A percentile compares a stretch with the other conserved stretches of the same genome.
Evolutionary conservation across 768 basidiomycete species (phyloP).

Genomic region (Flagelloscypha sp.): DNA sequence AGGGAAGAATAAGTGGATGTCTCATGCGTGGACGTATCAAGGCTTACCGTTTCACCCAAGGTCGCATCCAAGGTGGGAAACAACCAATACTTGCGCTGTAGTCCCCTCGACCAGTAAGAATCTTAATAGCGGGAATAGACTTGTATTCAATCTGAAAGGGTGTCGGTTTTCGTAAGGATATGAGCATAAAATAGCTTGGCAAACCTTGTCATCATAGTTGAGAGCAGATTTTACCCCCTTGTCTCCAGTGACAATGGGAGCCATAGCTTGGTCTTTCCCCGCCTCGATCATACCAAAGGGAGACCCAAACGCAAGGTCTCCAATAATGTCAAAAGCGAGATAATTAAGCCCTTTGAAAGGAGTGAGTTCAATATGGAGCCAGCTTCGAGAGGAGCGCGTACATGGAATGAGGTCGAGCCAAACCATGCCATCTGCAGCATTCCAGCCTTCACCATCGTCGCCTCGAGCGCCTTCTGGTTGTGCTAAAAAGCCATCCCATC

Average conservation of each 20-base stretch:
- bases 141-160: slow-evolving; percentile 26
- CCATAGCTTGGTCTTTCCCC: slow-evolving; percentile 42
- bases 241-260: slow-evolving; percentile 30
- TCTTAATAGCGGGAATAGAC: slow-evolving; percentile 53
- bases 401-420: slow-evolving; percentile 47
- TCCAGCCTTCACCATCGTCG: slow-evolving; percentile 31
- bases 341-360: slow-evolving; percentile 13
- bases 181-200: too few relatives aligned
- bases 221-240: too few relatives aligned
- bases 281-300: slow-evolving; percentile 56
- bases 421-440: slow-evolving; percentile 29
- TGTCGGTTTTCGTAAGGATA: slow-evolving; percentile 24
- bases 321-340: slow-evolving; percentile 60
- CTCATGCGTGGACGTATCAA: slow-evolving; percentile 6
- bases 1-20: slow-evolving; percentile 8
- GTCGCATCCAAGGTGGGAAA: slow-evolving; percentile 1
- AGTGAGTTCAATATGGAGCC: too few relatives aligned
- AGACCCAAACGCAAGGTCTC: slow-evolving; percentile 49
- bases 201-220: too few relatives aligned
- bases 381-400: too few relatives aligned
- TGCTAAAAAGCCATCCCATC: slow-evolving; percentile 44
- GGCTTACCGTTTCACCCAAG: slow-evolving; percentile 2
- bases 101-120: slow-evolving; percentile 58
- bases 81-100: slow-evolving; percentile 47
- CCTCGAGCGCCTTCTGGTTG: slow-evolving; percentile 25